phyloP scores from a whole-genome alignment of 257 asterid species.

The Nicotiana undulata region DNA sequence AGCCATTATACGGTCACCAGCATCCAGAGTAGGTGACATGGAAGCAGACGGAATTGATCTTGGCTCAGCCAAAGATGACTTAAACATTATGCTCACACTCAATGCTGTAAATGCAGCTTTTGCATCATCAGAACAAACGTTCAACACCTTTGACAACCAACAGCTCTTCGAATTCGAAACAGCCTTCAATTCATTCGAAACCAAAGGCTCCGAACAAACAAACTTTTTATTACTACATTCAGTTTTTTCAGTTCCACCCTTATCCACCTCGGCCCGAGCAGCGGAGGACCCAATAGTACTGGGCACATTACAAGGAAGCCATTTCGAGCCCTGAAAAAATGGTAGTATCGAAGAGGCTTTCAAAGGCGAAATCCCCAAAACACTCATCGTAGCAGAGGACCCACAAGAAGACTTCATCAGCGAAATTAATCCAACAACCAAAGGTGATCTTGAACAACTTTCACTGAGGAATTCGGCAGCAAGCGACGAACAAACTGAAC shows the following conservation, averaged over 20 bases:
- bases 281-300: constrained; percentile 4
- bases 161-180: constrained; percentile 16
- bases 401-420: constrained; percentile 45
- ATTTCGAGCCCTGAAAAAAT: constrained; percentile 53
- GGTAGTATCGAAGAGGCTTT: constrained; percentile 46
- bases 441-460: constrained; percentile 28
- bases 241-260: constrained; percentile 40
- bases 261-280: constrained; percentile 40
- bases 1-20: constrained; percentile 79
- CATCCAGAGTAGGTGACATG: constrained; percentile 90
- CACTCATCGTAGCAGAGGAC: constrained; percentile 18
- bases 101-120: constrained; percentile 87
- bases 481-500: constrained; percentile 37
- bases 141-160: constrained; percentile 62
- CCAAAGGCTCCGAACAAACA: constrained; percentile 34
- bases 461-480: constrained; percentile 44
- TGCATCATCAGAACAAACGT: constrained; percentile 68
- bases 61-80: constrained; percentile 88
- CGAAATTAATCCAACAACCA: constrained; percentile 47
- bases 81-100: constrained; percentile 64
- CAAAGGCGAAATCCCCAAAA: constrained; percentile 54
- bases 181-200: constrained; percentile 23
- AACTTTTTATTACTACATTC: constrained; percentile 7
- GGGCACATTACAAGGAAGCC: constrained; percentile 72
- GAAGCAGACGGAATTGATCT: constrained; percentile 93